These are phyloP conservation scores for Suillus variegatus DNA, from an alignment of 768 basidiomycete species.

Conservation along the genomic window DNA sequence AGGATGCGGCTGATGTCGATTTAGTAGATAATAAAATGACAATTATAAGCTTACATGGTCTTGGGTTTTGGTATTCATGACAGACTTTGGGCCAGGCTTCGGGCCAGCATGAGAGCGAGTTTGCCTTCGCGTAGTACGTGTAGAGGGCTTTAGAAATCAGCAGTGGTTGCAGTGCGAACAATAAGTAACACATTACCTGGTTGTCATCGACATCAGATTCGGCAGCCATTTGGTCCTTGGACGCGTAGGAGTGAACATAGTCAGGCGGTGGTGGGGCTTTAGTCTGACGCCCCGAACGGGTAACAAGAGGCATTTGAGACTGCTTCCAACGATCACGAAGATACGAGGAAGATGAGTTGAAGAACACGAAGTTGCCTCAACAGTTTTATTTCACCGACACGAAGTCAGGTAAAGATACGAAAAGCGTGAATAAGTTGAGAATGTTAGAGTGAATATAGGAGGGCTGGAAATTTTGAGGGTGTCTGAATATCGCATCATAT, in stretches of 20 bases:
- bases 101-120: not conserved
- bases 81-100: not conserved
- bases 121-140: not conserved
- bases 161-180: not conserved
- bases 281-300: not conserved
- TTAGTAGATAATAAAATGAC: not conserved
- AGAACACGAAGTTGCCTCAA: conserved; percentile 1
- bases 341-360: not conserved
- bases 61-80: too few species aligned
- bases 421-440: not conserved
- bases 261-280: not conserved
- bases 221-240: not conserved
- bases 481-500: not conserved
- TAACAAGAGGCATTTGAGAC: conserved; percentile 1
- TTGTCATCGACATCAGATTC: not conserved
- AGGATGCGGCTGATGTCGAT: too few species aligned
- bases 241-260: not conserved
- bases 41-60: not conserved
- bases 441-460: not conserved
- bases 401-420: not conserved
- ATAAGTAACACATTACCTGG: conserved; percentile 3
- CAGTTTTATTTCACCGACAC: conserved; percentile 2
- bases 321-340: not conserved
- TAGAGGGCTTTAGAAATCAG: not conserved
- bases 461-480: not conserved